Evolutionary conservation across 306 rosid species (phyloP).

Genomic region (Canavalia ensiformis): DNA sequence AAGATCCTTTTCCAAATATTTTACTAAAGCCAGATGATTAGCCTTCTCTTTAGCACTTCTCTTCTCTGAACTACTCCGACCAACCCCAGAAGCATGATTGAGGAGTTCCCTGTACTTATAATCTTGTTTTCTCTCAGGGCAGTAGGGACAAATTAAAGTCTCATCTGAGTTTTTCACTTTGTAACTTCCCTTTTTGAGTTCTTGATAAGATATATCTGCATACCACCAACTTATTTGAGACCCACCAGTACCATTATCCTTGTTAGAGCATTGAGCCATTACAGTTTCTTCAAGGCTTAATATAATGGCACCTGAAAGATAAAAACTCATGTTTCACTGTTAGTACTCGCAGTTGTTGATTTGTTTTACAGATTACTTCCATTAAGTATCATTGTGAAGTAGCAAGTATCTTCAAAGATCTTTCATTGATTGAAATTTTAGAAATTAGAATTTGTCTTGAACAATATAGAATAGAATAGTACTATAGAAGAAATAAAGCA

Average conservation of each 20-base stretch:
- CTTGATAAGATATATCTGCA: conserved; percentile 67
- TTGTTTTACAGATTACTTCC: conserved; percentile 11
- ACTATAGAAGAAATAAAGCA: conserved; percentile 9
- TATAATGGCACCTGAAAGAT: conserved; percentile 51
- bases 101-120: conserved; percentile 72
- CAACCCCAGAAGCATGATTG: conserved; percentile 94
- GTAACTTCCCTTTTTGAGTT: conserved; percentile 70
- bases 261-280: conserved; percentile 59
- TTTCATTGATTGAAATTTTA: conserved; percentile 21
- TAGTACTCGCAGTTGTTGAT: not conserved
- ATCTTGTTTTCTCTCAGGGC: conserved; percentile 72
- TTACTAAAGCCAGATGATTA: conserved; percentile 80
- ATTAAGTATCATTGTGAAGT: conserved; percentile 9
- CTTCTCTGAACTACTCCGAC: conserved; percentile 81
- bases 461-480: conserved; percentile 3
- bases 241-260: conserved; percentile 65
- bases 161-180: conserved; percentile 68
- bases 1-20: conserved; percentile 76
- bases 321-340: conserved; percentile 3
- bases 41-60: conserved; percentile 83
- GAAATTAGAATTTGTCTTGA: not conserved
- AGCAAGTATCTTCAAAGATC: conserved; percentile 32
- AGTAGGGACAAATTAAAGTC: conserved; percentile 83
- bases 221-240: conserved; percentile 70
- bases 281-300: conserved; percentile 51